phyloP scores from a whole-genome alignment of 2,329 filamentous ascomycete species.

The Cordyceps fumosorosea region DNA sequence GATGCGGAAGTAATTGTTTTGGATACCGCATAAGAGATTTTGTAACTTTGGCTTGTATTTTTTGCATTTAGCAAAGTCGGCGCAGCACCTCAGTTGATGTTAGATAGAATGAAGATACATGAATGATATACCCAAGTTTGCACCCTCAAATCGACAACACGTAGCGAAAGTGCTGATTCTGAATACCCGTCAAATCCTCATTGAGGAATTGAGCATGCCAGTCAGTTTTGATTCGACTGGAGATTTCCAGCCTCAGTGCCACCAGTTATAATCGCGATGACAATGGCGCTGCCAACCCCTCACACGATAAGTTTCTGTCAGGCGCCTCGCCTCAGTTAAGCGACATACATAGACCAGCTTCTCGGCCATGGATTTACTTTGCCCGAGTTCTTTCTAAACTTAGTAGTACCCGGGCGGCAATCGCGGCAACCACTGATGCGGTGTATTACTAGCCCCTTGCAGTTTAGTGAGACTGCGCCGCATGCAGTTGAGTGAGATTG shows the following conservation, averaged over 20 bases:
- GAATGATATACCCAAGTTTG: neutral
- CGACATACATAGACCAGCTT: neutral
- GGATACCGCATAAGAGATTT: constrained; percentile 47
- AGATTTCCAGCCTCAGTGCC: neutral
- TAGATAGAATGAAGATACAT: neutral
- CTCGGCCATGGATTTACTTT: neutral
- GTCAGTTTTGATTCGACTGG: neutral
- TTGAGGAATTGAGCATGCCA: neutral
- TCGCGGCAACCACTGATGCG: neutral
- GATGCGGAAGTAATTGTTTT: constrained; percentile 65
- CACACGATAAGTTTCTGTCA: constrained; percentile 35
- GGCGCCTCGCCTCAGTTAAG: constrained; percentile 19
- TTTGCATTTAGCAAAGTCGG: neutral
- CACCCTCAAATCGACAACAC: neutral
- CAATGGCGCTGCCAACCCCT: neutral
- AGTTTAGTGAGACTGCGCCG: no score
- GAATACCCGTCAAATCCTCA: neutral
- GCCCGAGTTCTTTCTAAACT: neutral
- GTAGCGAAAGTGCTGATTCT: constrained; percentile 2
- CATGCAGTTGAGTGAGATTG: no score
- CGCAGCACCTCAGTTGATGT: neutral
- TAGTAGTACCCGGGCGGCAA: neutral
- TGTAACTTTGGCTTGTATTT: neutral
- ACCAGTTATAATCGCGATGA: neutral
- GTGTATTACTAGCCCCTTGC: no score